Base-by-base conservation (phyloP, 169 alveolate genomes). In the Plasmodium falciparum region DNA sequence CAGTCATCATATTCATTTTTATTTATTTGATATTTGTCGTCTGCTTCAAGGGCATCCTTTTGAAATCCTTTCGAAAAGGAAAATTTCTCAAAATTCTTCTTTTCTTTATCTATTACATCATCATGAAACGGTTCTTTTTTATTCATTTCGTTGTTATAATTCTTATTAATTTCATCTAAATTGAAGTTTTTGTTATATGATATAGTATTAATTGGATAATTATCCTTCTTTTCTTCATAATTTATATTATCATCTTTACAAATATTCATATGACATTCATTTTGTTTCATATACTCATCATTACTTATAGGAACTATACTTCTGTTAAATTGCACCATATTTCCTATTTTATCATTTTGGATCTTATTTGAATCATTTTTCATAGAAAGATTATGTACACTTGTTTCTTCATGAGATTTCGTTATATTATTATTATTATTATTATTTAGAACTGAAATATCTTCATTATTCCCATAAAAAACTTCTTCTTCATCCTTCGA, bases 161-260 rank as follows among this genome's bases (percentile, higher is more conserved):
- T 33, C 6, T 33, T 33, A 6, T 33, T 33, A 6, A 33, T 33
- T 2, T 61, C 13, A 6, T 62, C 62, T 11, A 17, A 45, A 15
- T 29, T 24, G 65, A 20, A 26, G 11, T 26, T 74, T 15, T 45
- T 33, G 12, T 45, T 59, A 24, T 47, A 45, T 39, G 75, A 63
- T 47, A 54, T 62, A n/a, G 26, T 56, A n/a, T 75, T 63, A 63
- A 24, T 76, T 33, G 45, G 13, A 17, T 50, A 45, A 29, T 65
- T 49, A 43, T 12, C 61, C 26, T 33, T 52, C n/a, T 13, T 52
- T 7, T 12, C 17, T 13, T 52, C 61, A 52, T 52, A 13, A 52
- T n/a, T 52, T 13, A 76, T n/a, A 49, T 63, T 70, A 8, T 75
- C 89, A 5, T 47, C 47, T 5, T 76, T 76, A 13, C 45, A 76